These are phyloP conservation scores for Phytopythium sindhum DNA, from an alignment of 352 stramenopile genomes.

Conservation along the genomic window DNA sequence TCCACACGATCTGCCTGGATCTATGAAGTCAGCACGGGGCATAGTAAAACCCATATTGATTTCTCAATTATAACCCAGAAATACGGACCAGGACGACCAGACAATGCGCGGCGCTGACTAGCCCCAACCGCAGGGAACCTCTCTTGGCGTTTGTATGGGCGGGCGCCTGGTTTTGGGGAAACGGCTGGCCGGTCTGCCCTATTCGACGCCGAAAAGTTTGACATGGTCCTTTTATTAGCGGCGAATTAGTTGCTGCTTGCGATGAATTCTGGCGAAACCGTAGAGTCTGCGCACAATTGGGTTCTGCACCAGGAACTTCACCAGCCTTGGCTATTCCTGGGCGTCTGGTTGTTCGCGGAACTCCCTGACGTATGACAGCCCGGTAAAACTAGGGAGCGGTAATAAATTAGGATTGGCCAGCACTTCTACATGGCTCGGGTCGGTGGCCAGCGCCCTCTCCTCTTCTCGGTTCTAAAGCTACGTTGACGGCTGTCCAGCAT, in stretches of 20 bases:
- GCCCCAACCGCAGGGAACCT: slow-evolving; percentile 4
- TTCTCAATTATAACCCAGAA: background rate
- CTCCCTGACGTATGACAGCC: background rate
- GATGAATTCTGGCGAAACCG: background rate
- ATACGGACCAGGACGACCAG: slow-evolving; percentile 1
- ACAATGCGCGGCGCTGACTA: slow-evolving; percentile 2
- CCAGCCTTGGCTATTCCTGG: background rate
- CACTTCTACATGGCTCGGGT: background rate
- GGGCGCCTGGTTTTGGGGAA: slow-evolving; percentile 6
- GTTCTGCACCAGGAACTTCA: background rate
- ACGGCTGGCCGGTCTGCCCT: background rate
- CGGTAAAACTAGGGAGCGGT: no score
- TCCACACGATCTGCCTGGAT: background rate
- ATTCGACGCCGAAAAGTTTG: background rate
- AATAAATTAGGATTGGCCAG: no score
- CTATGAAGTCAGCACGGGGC: background rate
- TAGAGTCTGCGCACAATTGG: background rate
- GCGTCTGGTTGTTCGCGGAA: background rate
- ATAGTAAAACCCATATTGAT: background rate
- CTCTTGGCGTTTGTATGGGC: background rate
- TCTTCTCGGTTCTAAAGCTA: no score
- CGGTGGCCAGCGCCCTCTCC: no score
- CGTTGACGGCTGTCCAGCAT: background rate
- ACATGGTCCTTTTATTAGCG: slow-evolving; percentile 1
- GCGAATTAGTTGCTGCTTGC: no score